phyloP scores from a whole-genome alignment of 768 basidiomycete genomes.

The Asterophora lycoperdoides region DNA sequence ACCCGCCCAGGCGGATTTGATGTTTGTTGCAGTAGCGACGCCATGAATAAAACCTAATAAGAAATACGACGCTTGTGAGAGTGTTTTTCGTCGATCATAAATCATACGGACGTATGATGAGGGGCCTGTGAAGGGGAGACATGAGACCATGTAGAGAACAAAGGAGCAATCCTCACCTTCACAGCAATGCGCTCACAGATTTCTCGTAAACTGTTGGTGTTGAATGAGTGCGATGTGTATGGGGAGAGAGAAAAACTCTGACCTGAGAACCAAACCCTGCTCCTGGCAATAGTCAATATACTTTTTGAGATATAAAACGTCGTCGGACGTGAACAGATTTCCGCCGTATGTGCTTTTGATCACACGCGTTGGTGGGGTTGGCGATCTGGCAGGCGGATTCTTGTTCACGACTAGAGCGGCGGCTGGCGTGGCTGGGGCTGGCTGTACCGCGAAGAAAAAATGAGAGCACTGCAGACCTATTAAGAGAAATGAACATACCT shows the following conservation, averaged over 20 bases:
- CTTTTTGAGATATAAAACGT: slow-evolving; percentile 77
- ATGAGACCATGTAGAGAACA: background rate
- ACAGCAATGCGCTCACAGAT: slow-evolving; percentile 86
- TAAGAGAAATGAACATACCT: slow-evolving; percentile 27
- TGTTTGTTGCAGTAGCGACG: slow-evolving; percentile 90
- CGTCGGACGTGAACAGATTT: slow-evolving; percentile 81
- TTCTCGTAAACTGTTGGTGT: slow-evolving; percentile 54
- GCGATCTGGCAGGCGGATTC: slow-evolving; percentile 70
- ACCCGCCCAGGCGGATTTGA: slow-evolving; percentile 84
- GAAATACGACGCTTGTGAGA: background rate
- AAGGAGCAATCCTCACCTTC: slow-evolving; percentile 43
- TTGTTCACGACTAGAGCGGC: slow-evolving; percentile 64
- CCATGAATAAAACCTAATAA: slow-evolving; percentile 80
- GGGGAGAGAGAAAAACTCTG: slow-evolving; percentile 8
- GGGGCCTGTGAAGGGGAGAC: slow-evolving; percentile 51
- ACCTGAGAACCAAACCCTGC: slow-evolving; percentile 80
- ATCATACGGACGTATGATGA: slow-evolving; percentile 70
- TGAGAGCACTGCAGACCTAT: slow-evolving; percentile 1
- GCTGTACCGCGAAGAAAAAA: slow-evolving; percentile 27
- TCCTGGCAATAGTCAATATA: slow-evolving; percentile 92
- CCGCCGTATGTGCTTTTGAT: slow-evolving; percentile 90
- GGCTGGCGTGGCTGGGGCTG: slow-evolving; percentile 61
- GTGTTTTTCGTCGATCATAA: background rate
- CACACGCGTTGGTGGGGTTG: slow-evolving; percentile 77
- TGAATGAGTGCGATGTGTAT: slow-evolving; percentile 2